phyloP scores from a whole-genome alignment of 768 basidiomycete species.

The Clavaria fumosa region DNA sequence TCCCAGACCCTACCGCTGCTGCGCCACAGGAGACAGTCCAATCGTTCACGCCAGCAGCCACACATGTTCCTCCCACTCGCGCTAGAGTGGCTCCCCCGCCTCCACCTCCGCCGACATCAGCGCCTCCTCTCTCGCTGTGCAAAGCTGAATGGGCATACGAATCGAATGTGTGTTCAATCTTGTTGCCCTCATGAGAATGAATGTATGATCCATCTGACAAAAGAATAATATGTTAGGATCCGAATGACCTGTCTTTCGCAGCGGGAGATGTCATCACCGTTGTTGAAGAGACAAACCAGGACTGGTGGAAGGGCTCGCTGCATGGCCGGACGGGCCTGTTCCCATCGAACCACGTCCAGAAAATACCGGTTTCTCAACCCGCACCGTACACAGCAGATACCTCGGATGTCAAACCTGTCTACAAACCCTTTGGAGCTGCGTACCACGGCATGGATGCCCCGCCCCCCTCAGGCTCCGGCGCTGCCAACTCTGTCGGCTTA shows the following conservation, averaged over 20 bases:
- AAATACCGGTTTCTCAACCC: constrained; percentile 16
- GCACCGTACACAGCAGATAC: not conserved
- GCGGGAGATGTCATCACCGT: constrained; percentile 64
- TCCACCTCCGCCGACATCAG: too few relatives aligned
- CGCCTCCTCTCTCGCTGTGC: too few relatives aligned
- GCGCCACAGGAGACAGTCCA: not conserved
- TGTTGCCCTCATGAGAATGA: not conserved
- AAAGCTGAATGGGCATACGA: too few relatives aligned
- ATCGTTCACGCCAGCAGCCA: too few relatives aligned
- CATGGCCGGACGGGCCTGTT: constrained; percentile 58
- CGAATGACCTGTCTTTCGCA: constrained; percentile 59
- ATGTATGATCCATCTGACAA: not conserved
- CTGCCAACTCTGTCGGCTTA: constrained; percentile 17
- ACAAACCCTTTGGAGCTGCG: constrained; percentile 13
- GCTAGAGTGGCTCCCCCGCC: too few relatives aligned
- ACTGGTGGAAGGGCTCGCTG: constrained; percentile 73
- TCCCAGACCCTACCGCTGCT: constrained; percentile 3
- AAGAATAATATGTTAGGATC: constrained; percentile 30
- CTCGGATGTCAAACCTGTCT: constrained; percentile 7
- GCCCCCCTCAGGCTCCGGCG: constrained; percentile 12
- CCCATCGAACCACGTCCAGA: constrained; percentile 60
- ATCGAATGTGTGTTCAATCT: constrained; percentile 38
- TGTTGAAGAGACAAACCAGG: constrained; percentile 51
- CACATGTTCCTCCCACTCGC: too few relatives aligned
- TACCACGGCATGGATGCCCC: constrained; percentile 15